These are phyloP conservation scores for Primulina eburnea DNA, from an alignment of 257 asterid species.

Conservation along the genomic window DNA sequence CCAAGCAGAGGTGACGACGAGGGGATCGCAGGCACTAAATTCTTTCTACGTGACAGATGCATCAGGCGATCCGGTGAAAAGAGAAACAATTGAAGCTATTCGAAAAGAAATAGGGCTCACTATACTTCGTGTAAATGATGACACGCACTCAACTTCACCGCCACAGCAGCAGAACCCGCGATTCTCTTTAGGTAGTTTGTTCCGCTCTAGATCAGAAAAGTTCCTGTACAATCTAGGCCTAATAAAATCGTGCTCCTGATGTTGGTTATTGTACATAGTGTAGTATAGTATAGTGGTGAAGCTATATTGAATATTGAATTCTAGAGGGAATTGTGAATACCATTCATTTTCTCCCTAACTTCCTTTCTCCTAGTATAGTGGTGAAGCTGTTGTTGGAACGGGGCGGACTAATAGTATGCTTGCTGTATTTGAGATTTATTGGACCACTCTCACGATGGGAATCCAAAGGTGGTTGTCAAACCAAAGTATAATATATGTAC, in stretches of 20 bases:
- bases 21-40: conserved; percentile 52
- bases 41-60: conserved; percentile 58
- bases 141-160: conserved; percentile 26
- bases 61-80: conserved; percentile 46
- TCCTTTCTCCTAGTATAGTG: no score
- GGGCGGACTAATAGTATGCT: no score
- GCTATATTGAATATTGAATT: no score
- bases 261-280: no score
- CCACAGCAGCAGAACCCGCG: conserved; percentile 43
- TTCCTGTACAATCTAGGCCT: conserved; percentile 67
- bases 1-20: conserved; percentile 65
- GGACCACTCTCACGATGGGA: no score
- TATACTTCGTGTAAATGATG: conserved; percentile 51
- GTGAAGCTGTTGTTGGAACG: no score
- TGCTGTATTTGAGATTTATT: no score
- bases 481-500: no score
- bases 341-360: no score
- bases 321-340: no score
- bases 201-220: conserved; percentile 69
- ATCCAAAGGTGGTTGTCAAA: no score
- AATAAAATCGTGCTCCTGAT: conserved; percentile 51
- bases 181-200: conserved; percentile 62
- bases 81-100: conserved; percentile 50
- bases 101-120: conserved; percentile 53
- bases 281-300: no score